Evolutionary conservation across 306 rosid species (phyloP).

Genomic region (Hippophae gyantsensis): DNA sequence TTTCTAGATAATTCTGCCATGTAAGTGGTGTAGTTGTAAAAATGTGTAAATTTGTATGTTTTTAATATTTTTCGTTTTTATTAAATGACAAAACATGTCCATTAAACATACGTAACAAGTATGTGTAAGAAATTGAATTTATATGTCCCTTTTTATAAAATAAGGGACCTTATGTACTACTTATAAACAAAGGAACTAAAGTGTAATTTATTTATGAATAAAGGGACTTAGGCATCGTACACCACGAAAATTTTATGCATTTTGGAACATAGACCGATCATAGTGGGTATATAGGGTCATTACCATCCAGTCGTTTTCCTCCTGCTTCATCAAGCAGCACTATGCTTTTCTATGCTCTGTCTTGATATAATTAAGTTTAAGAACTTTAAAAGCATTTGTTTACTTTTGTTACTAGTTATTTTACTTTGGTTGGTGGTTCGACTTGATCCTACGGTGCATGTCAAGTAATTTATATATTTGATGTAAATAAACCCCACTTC

Average conservation of each 20-base stretch:
- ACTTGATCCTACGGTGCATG: constrained; percentile 1
- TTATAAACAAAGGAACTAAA: background rate
- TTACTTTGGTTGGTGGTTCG: background rate
- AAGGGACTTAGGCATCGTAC: background rate
- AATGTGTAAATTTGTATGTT: too few species aligned
- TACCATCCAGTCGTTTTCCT: background rate
- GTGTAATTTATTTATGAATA: too few species aligned
- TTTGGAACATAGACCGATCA: background rate
- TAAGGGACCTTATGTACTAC: background rate
- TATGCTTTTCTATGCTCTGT: background rate
- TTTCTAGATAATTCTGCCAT: too few species aligned
- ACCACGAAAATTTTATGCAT: background rate
- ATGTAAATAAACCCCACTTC: background rate
- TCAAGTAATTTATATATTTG: constrained; percentile 3
- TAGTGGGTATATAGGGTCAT: constrained; percentile 3
- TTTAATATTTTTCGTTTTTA: too few species aligned
- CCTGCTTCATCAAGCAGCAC: constrained; percentile 6
- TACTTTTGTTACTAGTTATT: background rate
- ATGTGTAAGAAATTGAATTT: too few species aligned
- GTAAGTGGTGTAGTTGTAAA: too few species aligned
- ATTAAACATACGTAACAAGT: too few species aligned
- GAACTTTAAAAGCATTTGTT: background rate
- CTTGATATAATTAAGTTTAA: background rate
- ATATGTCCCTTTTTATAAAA: too few species aligned
- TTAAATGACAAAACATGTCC: too few species aligned